Evolutionary conservation across 139 green algal species (phyloP).

Genomic region (Spirogloea muscicola): DNA sequence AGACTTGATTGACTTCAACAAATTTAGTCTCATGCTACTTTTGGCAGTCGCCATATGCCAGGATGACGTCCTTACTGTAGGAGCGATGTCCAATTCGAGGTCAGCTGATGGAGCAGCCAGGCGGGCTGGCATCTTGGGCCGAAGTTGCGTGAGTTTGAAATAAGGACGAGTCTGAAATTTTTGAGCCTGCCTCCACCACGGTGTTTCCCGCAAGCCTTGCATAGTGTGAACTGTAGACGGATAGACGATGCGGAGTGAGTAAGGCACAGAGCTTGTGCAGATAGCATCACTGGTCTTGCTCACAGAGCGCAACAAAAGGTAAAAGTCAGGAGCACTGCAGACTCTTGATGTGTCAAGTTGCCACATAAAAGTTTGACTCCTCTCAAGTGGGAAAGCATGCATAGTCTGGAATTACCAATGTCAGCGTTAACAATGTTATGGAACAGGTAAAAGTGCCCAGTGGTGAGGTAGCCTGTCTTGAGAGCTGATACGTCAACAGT

Average conservation of each 20-base stretch:
- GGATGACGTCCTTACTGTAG: neutral
- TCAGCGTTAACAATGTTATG: conserved; percentile 11
- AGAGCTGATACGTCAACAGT: neutral
- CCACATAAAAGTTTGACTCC: neutral
- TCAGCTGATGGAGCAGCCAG: neutral
- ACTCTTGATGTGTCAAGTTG: neutral
- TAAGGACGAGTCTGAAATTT: too few relatives aligned
- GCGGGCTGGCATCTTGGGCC: too few relatives aligned
- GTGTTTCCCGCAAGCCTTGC: too few relatives aligned
- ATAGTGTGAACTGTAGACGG: neutral
- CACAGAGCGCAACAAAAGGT: neutral
- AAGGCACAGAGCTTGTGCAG: neutral
- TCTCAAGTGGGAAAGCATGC: neutral
- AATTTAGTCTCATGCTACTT: neutral
- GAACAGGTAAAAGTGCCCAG: conserved; percentile 27
- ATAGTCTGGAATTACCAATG: conserved; percentile 2
- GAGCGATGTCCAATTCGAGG: neutral
- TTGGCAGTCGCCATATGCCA: neutral
- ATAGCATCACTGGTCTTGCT: neutral
- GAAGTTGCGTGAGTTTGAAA: too few relatives aligned
- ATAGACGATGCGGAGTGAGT: conserved; percentile 5
- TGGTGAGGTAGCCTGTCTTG: neutral
- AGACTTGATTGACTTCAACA: neutral
- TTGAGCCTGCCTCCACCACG: too few relatives aligned
- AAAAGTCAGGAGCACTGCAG: neutral